phyloP scores from a whole-genome alignment of 2,329 filamentous ascomycete genomes.

The Trichoderma lentiforme region DNA sequence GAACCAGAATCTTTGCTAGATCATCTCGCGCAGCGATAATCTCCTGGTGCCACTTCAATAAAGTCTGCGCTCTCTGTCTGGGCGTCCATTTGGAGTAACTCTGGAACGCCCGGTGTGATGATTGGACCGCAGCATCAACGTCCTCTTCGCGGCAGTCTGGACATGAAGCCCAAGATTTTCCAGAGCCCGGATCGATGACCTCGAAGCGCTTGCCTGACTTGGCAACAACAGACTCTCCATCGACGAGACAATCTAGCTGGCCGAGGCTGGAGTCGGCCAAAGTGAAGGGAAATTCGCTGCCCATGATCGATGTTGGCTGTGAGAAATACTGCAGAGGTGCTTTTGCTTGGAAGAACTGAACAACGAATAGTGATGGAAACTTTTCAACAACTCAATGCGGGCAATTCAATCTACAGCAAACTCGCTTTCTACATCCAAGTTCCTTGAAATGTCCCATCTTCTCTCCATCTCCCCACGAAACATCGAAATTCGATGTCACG shows the following conservation, averaged over 20 bases:
- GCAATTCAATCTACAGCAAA: neutral
- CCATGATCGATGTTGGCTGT: neutral
- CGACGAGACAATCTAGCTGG: conserved; percentile 48
- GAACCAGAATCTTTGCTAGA: conserved; percentile 38
- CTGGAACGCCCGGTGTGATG: conserved; percentile 37
- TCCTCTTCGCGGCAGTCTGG: conserved; percentile 44
- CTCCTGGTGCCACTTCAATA: conserved; percentile 37
- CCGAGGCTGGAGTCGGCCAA: conserved; percentile 47
- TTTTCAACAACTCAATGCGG: neutral
- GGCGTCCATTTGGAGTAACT: conserved; percentile 38
- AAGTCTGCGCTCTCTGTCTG: conserved; percentile 33
- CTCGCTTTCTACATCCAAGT: neutral
- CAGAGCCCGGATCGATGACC: conserved; percentile 52
- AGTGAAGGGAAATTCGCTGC: conserved; percentile 35
- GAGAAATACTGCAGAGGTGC: neutral
- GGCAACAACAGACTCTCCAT: conserved; percentile 45
- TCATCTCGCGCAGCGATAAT: conserved; percentile 37
- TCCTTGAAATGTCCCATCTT: neutral
- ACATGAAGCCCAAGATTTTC: conserved; percentile 48
- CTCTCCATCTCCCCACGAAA: neutral
- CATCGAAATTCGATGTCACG: neutral
- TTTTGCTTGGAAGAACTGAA: neutral
- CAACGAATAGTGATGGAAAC: neutral
- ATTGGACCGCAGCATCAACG: conserved; percentile 36
- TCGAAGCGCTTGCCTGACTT: conserved; percentile 48